Base-by-base conservation (phyloP, 1,284 basidiomycete genomes). In the Naganishia albida region DNA sequence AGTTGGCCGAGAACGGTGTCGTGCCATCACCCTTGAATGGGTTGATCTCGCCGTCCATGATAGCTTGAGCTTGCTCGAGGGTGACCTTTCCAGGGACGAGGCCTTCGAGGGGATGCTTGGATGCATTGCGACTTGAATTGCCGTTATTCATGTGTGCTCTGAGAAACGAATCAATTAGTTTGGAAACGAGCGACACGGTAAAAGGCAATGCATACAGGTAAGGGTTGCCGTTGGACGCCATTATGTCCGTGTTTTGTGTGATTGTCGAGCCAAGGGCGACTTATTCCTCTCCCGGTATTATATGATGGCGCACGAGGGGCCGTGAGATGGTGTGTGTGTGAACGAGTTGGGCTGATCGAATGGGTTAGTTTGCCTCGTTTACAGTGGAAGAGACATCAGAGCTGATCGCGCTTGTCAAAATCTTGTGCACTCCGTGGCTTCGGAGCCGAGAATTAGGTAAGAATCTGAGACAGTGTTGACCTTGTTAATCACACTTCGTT, bases 21-120 rank as follows among this genome's bases (percentile, higher is more conserved):
- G 48, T 59, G 16, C 65, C 65, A 26, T 63, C 48, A 20, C 65
- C 65, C 18, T 89, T 95, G 81, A 98, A 99, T 0, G 94, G 91
- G 75, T 98, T 98, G 60, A 87, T 72, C 53, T 91, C 86, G 69
- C 90, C 87, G 71, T 90, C 87, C 84, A 94, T 83, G 46, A 88
- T 89, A 63, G 81, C 81, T 67, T 85, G 84, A 25, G 88, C 90
- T 80, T 93, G 86, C 6, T 83, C 80, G 6, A 85, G 87, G 0
- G 81, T 85, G n/a, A 93, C 89, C 70, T 85, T 86, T 66, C 92
- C 82, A 0, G 90, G 88, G 42, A 91, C 77, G 70, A 93, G 87
- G 16, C 91, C 92, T 72, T 84, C 85, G 7, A 95, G 79, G 7
- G 90, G 89, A 67, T 83, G 75, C 25, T 16, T 52, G 16, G 56